A percentile compares a stretch with the other conserved stretches of the same genome.
Evolutionary conservation across 2,329 filamentous ascomycete genomes (phyloP).

Genomic region (Ophiostoma novo-ulmi): DNA sequence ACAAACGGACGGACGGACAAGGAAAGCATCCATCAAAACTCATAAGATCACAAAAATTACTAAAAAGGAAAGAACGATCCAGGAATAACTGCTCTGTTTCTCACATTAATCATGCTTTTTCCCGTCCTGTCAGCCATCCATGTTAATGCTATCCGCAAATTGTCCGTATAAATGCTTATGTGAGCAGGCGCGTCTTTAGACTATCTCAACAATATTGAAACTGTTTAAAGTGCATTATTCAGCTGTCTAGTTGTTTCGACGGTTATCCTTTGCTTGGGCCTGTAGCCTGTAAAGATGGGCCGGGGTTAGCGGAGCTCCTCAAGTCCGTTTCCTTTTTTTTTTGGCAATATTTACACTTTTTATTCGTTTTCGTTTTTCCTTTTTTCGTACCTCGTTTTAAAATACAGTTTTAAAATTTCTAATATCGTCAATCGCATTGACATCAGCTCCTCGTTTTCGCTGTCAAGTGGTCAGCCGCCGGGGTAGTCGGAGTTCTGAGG

Average conservation of each 20-base stretch:
- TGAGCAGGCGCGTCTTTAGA: neutral
- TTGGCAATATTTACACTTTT: neutral
- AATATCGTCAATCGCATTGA: too few relatives aligned
- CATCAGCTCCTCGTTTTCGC: too few relatives aligned
- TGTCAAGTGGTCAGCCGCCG: neutral
- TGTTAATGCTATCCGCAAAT: neutral
- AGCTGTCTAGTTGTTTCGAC: neutral
- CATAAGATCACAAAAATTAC: neutral
- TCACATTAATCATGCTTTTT: neutral
- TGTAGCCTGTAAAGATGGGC: too few relatives aligned
- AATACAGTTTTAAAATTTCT: too few relatives aligned
- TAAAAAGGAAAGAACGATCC: neutral
- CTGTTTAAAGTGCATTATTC: neutral
- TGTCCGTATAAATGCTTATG: conserved; percentile 7
- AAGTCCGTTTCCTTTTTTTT: neutral
- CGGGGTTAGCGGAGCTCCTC: neutral
- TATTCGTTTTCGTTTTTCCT: neutral
- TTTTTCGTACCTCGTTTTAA: neutral
- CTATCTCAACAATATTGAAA: neutral
- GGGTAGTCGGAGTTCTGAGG: neutral
- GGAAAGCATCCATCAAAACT: neutral
- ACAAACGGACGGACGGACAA: neutral
- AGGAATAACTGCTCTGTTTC: neutral
- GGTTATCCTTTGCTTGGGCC: neutral
- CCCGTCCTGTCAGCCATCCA: neutral